phyloP scores from a whole-genome alignment of 1,284 basidiomycete genomes.

The Trichosporon coremiiforme region DNA sequence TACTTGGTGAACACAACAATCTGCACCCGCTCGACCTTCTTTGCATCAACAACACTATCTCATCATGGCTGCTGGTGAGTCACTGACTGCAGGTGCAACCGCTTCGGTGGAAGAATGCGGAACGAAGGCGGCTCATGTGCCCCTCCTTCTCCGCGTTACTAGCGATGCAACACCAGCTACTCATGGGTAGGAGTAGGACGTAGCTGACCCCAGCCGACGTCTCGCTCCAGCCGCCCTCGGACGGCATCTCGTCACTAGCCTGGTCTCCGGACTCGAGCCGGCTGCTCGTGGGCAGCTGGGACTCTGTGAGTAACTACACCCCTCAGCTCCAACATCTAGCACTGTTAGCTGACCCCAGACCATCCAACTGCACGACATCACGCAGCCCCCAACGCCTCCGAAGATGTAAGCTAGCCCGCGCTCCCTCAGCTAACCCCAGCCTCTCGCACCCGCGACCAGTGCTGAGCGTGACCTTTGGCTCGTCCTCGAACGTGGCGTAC shows the following conservation, averaged over 20 bases:
- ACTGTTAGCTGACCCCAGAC: conserved; percentile 58
- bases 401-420: conserved; percentile 37
- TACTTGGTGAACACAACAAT: not conserved
- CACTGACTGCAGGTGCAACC: not conserved
- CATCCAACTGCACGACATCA: conserved; percentile 53
- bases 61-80: conserved; percentile 20
- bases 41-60: conserved; percentile 4
- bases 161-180: not conserved
- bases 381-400: conserved; percentile 42
- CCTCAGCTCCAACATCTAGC: no score
- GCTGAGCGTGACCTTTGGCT: conserved; percentile 55
- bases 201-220: conserved; percentile 41
- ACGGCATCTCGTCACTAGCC: conserved; percentile 75
- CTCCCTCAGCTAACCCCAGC: conserved; percentile 31
- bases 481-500: conserved; percentile 51
- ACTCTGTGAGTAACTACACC: conserved; percentile 66
- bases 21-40: conserved; percentile 11
- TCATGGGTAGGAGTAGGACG: not conserved
- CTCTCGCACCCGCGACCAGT: conserved; percentile 53
- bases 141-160: not conserved
- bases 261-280: conserved; percentile 82
- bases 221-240: conserved; percentile 68
- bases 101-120: no score
- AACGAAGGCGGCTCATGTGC: not conserved
- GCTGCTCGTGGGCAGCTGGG: conserved; percentile 82